Evolutionary conservation across 2,329 filamentous ascomycete species (phyloP).

Genomic region (Cladophialophora bantiana): DNA sequence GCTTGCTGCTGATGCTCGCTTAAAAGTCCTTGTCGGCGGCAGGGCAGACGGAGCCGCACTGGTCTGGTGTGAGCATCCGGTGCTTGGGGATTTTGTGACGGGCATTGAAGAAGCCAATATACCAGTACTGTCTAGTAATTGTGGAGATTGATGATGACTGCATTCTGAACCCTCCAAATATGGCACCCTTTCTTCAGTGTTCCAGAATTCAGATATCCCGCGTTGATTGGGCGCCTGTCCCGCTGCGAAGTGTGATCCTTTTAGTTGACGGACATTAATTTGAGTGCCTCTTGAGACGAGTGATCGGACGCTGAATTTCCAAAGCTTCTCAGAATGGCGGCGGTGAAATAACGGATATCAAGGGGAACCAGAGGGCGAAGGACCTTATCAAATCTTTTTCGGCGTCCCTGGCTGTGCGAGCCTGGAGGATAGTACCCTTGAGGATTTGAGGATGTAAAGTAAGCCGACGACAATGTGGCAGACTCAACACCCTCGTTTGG

Average conservation of each 20-base stretch:
- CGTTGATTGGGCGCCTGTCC: too few relatives aligned
- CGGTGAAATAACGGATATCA: constrained; percentile 17
- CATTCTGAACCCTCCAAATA: too few relatives aligned
- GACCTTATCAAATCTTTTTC: constrained; percentile 31
- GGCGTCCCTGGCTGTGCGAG: constrained; percentile 26
- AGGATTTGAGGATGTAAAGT: constrained; percentile 16
- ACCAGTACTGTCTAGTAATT: neutral
- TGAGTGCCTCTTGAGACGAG: too few relatives aligned
- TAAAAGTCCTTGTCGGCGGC: neutral
- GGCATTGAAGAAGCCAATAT: neutral
- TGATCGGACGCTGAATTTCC: neutral
- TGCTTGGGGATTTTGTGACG: neutral
- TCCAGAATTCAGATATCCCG: too few relatives aligned
- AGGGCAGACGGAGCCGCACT: neutral
- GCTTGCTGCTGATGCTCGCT: neutral
- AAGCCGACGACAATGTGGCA: neutral
- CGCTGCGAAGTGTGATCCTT: too few relatives aligned
- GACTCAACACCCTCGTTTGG: neutral
- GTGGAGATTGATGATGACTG: neutral
- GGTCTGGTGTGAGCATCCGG: neutral
- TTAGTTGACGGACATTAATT: too few relatives aligned
- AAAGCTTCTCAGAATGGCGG: constrained; percentile 20
- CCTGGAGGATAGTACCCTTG: constrained; percentile 26
- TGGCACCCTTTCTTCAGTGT: too few relatives aligned
- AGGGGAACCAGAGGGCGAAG: constrained; percentile 21